These are phyloP conservation scores for Microbotryomycetes sp. DNA, from an alignment of 1,284 basidiomycete species.

Conservation along the genomic window DNA sequence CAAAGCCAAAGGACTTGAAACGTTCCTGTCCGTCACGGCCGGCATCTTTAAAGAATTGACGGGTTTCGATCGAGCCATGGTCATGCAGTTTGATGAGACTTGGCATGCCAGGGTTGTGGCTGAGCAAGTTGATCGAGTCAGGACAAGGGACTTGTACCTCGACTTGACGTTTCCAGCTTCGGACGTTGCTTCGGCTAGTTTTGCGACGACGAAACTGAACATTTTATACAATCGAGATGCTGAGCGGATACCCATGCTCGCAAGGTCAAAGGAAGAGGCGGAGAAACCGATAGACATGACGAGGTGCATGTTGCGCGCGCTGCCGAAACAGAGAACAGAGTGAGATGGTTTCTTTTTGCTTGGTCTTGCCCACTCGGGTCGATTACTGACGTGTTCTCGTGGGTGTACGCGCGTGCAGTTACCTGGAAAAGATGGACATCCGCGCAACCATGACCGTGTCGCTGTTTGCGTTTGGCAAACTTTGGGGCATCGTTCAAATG, in stretches of 20 bases:
- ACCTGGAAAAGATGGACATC: not conserved
- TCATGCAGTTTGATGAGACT: slow-evolving; percentile 10
- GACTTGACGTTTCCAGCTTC: slow-evolving; percentile 40
- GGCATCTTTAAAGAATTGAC: not conserved
- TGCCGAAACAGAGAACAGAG: slow-evolving; percentile 14
- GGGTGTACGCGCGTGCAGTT: no score
- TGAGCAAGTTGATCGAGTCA: slow-evolving; percentile 39
- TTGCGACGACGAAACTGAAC: slow-evolving; percentile 30
- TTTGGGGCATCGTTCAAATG: slow-evolving; percentile 40
- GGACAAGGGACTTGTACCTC: slow-evolving; percentile 39
- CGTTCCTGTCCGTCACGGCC: not conserved
- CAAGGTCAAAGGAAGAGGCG: slow-evolving; percentile 34
- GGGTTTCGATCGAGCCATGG: not conserved
- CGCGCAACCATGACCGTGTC: slow-evolving; percentile 16
- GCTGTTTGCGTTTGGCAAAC: slow-evolving; percentile 37
- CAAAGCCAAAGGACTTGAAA: not conserved
- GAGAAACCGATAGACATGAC: slow-evolving; percentile 38
- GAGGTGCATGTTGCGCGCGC: slow-evolving; percentile 34
- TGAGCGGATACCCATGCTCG: slow-evolving; percentile 38
- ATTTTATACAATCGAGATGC: slow-evolving; percentile 39
- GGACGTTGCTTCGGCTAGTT: not conserved
- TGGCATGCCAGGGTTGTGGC: slow-evolving; percentile 40
- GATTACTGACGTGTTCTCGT: no score
- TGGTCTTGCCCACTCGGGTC: no score
- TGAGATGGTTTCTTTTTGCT: not conserved